Conservation (phyloP, 2,329 filamentous ascomycete genomes). For the Furcasterigmium furcatum region DNA sequence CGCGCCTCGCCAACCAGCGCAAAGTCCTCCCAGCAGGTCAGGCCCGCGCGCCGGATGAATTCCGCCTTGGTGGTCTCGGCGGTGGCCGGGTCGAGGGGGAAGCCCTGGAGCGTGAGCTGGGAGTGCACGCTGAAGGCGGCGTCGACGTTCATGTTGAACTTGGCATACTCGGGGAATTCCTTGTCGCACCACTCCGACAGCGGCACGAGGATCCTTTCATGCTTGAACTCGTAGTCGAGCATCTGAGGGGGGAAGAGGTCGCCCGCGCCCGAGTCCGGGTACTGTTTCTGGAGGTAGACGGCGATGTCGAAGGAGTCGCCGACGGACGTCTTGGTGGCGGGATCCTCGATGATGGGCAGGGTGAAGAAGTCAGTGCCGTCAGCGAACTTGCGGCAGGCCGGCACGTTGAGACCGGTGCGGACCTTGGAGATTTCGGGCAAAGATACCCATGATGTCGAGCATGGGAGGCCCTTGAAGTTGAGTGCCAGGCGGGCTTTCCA, state of each 20-base stretch:
- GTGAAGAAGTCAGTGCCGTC: slow-evolving; percentile 59
- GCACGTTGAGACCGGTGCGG: slow-evolving; percentile 41
- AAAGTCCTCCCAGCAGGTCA: slow-evolving; percentile 41
- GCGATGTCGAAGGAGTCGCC: slow-evolving; percentile 68
- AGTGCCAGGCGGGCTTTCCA: slow-evolving; percentile 32
- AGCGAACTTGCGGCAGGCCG: slow-evolving; percentile 48
- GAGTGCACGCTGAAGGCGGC: slow-evolving; percentile 45
- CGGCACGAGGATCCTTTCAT: slow-evolving; percentile 23
- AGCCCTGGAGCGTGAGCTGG: slow-evolving; percentile 29
- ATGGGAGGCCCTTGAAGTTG: slow-evolving; percentile 35
- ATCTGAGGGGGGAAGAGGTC: slow-evolving; percentile 43
- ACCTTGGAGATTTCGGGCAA: slow-evolving; percentile 47
- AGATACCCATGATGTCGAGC: slow-evolving; percentile 42
- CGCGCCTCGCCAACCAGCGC: slow-evolving; percentile 32
- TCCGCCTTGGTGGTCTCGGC: slow-evolving; percentile 40
- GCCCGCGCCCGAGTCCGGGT: slow-evolving; percentile 39
- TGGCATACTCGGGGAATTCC: slow-evolving; percentile 32
- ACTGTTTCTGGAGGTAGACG: slow-evolving; percentile 50
- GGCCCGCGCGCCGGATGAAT: slow-evolving; percentile 43
- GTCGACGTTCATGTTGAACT: slow-evolving; percentile 55
- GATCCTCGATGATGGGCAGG: slow-evolving; percentile 53
- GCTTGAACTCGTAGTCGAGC: slow-evolving; percentile 34
- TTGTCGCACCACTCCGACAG: slow-evolving; percentile 26
- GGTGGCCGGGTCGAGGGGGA: slow-evolving; percentile 49
- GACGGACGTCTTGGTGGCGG: slow-evolving; percentile 31